Percentiles rank a stretch among this genome's conserved stretches.
Evolutionary conservation across 352 stramenopile genomes (phyloP).

Genomic region (Globisporangium spiculum): DNA sequence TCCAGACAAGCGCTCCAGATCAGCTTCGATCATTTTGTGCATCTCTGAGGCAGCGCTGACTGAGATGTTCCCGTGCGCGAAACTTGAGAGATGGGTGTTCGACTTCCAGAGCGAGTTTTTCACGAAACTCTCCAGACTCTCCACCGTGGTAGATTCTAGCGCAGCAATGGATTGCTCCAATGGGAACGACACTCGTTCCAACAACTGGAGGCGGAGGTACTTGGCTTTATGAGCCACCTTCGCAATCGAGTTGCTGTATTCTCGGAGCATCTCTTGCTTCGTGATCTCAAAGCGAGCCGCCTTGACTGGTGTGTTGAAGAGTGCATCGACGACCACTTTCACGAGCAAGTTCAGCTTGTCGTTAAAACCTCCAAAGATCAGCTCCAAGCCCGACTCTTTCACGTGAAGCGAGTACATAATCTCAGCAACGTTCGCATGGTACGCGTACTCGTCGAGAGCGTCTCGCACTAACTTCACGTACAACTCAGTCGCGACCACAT

Average conservation of each 20-base stretch:
- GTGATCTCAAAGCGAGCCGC: slow-evolving; percentile 58
- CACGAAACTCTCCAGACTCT: slow-evolving; percentile 40
- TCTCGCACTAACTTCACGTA: slow-evolving; percentile 67
- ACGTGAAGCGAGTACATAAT: slow-evolving; percentile 67
- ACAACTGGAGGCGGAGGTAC: slow-evolving; percentile 59
- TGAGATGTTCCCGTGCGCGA: slow-evolving; percentile 76
- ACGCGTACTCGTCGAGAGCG: slow-evolving; percentile 69
- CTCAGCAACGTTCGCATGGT: slow-evolving; percentile 70
- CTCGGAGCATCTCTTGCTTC: slow-evolving; percentile 66
- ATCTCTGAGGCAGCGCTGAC: slow-evolving; percentile 28
- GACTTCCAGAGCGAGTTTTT: slow-evolving; percentile 43
- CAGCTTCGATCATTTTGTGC: slow-evolving; percentile 38
- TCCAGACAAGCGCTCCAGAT: slow-evolving; percentile 34
- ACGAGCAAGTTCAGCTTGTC: slow-evolving; percentile 70
- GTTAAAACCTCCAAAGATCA: slow-evolving; percentile 76
- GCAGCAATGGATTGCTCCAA: slow-evolving; percentile 43
- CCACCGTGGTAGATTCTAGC: slow-evolving; percentile 36
- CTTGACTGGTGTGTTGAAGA: slow-evolving; percentile 49
- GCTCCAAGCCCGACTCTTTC: slow-evolving; percentile 59
- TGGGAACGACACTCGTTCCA: slow-evolving; percentile 51
- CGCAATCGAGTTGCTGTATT: slow-evolving; percentile 60
- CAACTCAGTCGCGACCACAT: slow-evolving; percentile 47
- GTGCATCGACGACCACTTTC: slow-evolving; percentile 49
- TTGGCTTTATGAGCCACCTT: slow-evolving; percentile 62
- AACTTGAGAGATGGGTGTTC: slow-evolving; percentile 47